A percentile compares a stretch with the other conserved stretches of the same genome.
These are phyloP conservation scores for Gossypium longicalyx DNA, from an alignment of 345 rosid species.

Conservation along the genomic window DNA sequence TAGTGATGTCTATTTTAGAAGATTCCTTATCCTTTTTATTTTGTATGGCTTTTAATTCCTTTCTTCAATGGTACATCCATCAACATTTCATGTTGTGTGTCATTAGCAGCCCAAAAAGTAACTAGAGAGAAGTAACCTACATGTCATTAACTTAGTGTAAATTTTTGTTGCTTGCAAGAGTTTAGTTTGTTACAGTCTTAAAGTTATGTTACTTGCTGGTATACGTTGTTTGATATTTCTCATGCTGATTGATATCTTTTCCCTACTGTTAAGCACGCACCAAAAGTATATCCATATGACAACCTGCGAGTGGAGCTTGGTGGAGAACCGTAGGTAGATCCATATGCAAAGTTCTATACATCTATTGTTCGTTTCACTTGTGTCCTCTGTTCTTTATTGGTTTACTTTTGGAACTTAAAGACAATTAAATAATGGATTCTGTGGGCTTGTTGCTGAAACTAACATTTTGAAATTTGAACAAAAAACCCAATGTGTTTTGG, in stretches of 20 bases:
- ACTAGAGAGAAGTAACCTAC: background rate
- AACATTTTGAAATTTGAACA: slow-evolving; percentile 7
- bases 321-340: slow-evolving; percentile 59
- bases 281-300: slow-evolving; percentile 90
- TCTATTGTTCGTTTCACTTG: slow-evolving; percentile 7
- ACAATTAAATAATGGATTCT: slow-evolving; percentile 25
- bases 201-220: background rate
- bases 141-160: background rate
- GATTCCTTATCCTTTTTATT: background rate
- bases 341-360: background rate
- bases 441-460: background rate
- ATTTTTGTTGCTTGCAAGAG: background rate
- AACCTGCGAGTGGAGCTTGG: slow-evolving; percentile 96
- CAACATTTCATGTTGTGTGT: background rate
- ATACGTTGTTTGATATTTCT: background rate
- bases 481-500: slow-evolving; percentile 14
- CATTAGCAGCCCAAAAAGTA: background rate
- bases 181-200: background rate
- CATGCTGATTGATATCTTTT: slow-evolving; percentile 1
- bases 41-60: too few relatives aligned
- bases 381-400: slow-evolving; percentile 6
- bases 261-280: slow-evolving; percentile 46
- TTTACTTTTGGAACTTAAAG: slow-evolving; percentile 1
- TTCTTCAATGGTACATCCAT: background rate
- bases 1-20: background rate